These are phyloP conservation scores for Stachybotrys elegans DNA, from an alignment of 2,329 filamentous ascomycete species.

Conservation along the genomic window DNA sequence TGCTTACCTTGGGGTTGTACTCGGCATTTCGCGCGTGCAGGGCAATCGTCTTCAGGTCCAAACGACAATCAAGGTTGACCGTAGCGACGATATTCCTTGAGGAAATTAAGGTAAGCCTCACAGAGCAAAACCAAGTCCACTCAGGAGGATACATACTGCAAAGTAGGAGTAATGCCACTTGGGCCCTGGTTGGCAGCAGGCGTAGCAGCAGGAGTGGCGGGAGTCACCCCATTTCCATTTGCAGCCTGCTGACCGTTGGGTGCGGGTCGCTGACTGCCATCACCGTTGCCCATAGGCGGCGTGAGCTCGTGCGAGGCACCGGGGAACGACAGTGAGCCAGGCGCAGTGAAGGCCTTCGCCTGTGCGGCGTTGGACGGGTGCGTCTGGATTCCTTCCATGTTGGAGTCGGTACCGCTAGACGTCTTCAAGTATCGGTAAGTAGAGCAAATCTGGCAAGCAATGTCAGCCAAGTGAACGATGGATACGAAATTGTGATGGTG, in stretches of 20 bases:
- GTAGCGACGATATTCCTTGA: slow-evolving; percentile 97
- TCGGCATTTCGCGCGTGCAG: slow-evolving; percentile 97
- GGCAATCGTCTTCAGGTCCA: slow-evolving; percentile 98
- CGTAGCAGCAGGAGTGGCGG: slow-evolving; percentile 86
- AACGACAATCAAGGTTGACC: slow-evolving; percentile 93
- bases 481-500: background rate
- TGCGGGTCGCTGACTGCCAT: slow-evolving; percentile 30
- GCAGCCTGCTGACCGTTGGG: slow-evolving; percentile 50
- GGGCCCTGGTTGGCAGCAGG: slow-evolving; percentile 77
- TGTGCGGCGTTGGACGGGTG: slow-evolving; percentile 88
- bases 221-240: slow-evolving; percentile 75
- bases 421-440: slow-evolving; percentile 11
- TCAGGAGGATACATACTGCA: slow-evolving; percentile 80
- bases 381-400: slow-evolving; percentile 87
- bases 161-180: slow-evolving; percentile 84
- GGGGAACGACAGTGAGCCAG: slow-evolving; percentile 88
- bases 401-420: slow-evolving; percentile 19
- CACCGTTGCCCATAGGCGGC: slow-evolving; percentile 69
- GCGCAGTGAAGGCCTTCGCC: slow-evolving; percentile 92
- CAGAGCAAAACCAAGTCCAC: slow-evolving; percentile 26
- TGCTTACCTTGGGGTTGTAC: slow-evolving; percentile 90
- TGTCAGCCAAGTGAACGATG: slow-evolving; percentile 18
- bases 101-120: slow-evolving; percentile 47
- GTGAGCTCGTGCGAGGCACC: slow-evolving; percentile 78
- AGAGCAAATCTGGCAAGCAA: slow-evolving; percentile 28